Conservation (phyloP, 257 asterid genomes). For the Solanum gracilifrons region DNA sequence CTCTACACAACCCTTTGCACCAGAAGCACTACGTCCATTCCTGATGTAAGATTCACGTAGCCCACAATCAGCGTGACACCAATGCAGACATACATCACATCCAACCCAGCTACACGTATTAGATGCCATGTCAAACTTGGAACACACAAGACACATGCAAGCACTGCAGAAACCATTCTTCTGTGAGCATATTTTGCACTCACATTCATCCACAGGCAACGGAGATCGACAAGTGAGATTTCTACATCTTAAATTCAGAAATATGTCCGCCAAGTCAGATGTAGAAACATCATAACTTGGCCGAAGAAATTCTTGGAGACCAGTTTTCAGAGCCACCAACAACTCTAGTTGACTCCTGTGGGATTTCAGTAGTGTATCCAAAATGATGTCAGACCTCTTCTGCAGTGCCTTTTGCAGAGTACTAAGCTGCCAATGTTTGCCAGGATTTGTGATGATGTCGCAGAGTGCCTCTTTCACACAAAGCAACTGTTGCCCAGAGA, state of each 20-base stretch:
- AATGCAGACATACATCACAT: slow-evolving; percentile 89
- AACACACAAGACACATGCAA: slow-evolving; percentile 97
- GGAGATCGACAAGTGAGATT: slow-evolving; percentile 63
- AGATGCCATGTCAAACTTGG: slow-evolving; percentile 85
- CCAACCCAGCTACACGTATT: slow-evolving; percentile 99
- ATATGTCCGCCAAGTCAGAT: slow-evolving; percentile 72
- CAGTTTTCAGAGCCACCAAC: slow-evolving; percentile 77
- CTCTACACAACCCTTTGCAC: slow-evolving; percentile 57
- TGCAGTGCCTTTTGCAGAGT: slow-evolving; percentile 64
- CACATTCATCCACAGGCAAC: slow-evolving; percentile 86
- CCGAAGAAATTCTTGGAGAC: slow-evolving; percentile 57
- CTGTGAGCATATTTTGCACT: slow-evolving; percentile 69
- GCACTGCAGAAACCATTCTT: slow-evolving; percentile 80
- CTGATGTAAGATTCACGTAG: slow-evolving; percentile 66
- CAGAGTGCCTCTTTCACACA: slow-evolving; percentile 58
- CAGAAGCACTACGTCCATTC: slow-evolving; percentile 62
- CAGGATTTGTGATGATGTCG: slow-evolving; percentile 54
- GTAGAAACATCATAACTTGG: slow-evolving; percentile 36
- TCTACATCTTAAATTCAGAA: slow-evolving; percentile 65
- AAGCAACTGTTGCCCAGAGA: slow-evolving; percentile 38
- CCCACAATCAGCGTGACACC: slow-evolving; percentile 99
- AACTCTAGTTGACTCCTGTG: slow-evolving; percentile 69
- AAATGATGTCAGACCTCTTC: slow-evolving; percentile 53
- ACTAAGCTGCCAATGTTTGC: slow-evolving; percentile 65
- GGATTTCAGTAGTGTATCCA: slow-evolving; percentile 50